Evolutionary conservation across 192 early-diverging fungal genomes (phyloP), one percentile per base, ranked within the genome.

Genomic region (Umbelopsis sp.): DNA sequence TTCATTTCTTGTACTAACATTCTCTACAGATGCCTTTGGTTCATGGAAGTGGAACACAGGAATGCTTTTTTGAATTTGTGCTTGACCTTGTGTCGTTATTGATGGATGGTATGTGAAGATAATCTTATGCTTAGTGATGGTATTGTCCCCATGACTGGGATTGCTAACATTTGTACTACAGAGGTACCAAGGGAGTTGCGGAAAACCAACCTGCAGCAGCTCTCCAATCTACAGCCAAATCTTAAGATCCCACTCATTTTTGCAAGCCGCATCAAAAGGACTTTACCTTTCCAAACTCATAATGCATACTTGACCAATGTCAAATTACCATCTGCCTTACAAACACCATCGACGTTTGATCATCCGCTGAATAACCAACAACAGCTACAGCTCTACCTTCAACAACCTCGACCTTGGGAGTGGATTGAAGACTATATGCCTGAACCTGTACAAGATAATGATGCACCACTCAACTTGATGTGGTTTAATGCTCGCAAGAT

Each of bases 41-140:
- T 32, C 85, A 86, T 65, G 85, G 85, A 41, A 82, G 83, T 65
- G 82, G 85, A 21, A 79, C 81, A 9, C 82, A 86, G 53, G 85
- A 86, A 36, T 68, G 79, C 47, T 79, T 83, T n/a, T 86, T 86
- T 81, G 85, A 86, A 65, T 84, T 86, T 74, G 78, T 80, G 24
- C 47, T 86, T 21, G 85, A 86, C 65, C 73, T 86, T 45, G 85
- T 83, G 14, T 86, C 85, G 20, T 74, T 81, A 24, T 52, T 86
- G 1, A 82, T 86, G 74, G 85, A 86, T 44, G 84, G 80, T 70
- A 78, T 74, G 5, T 34, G n/a, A n/a, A n/a, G n/a, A n/a, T n/a
- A n/a, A n/a, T n/a, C n/a, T 25, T 54, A 24, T 73, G 24, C 59
- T 76, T 9, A 36, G 16, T 45, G 41, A 31, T 45, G 69, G 70